A percentile compares a stretch with the other conserved stretches of the same genome.
These are phyloP conservation scores for Chalciporus pseudorubinellus DNA, from an alignment of 768 basidiomycete genomes.

Conservation along the genomic window DNA sequence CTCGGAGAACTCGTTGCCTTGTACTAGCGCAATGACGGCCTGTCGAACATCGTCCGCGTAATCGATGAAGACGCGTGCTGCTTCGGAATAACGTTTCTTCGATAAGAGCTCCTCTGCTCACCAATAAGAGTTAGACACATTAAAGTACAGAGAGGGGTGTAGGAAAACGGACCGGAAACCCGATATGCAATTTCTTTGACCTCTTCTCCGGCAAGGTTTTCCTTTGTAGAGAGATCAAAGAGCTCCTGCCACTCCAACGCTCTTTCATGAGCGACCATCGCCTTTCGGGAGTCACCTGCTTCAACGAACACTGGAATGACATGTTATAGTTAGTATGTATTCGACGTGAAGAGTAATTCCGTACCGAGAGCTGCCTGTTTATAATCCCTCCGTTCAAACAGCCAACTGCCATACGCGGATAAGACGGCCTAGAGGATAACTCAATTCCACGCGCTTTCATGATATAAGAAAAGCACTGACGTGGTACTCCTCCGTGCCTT, in stretches of 20 bases:
- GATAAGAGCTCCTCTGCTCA: constrained; percentile 72
- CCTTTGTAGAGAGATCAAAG: constrained; percentile 70
- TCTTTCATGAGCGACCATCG: constrained; percentile 86
- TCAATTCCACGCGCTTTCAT: constrained; percentile 6
- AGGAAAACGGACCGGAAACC: constrained; percentile 61
- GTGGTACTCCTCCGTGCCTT: constrained; percentile 56
- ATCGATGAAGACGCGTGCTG: constrained; percentile 78
- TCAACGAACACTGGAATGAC: constrained; percentile 64
- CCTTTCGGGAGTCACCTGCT: constrained; percentile 61
- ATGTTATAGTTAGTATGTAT: constrained; percentile 5
- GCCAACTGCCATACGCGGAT: constrained; percentile 78
- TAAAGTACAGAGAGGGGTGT: not conserved
- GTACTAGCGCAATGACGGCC: constrained; percentile 71
- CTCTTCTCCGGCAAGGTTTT: constrained; percentile 51
- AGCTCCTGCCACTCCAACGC: constrained; percentile 89
- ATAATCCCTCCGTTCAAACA: constrained; percentile 84
- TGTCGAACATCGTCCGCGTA: constrained; percentile 77
- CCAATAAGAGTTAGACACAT: constrained; percentile 4
- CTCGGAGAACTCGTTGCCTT: constrained; percentile 84
- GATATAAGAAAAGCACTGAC: constrained; percentile 37
- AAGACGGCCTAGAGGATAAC: constrained; percentile 54
- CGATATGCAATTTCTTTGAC: constrained; percentile 67
- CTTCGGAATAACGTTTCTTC: constrained; percentile 79
- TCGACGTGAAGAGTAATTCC: constrained; percentile 8
- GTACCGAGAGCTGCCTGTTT: constrained; percentile 78